Evolutionary conservation across 2,329 filamentous ascomycete species (phyloP).

Genomic region (Colletotrichum higginsianum): DNA sequence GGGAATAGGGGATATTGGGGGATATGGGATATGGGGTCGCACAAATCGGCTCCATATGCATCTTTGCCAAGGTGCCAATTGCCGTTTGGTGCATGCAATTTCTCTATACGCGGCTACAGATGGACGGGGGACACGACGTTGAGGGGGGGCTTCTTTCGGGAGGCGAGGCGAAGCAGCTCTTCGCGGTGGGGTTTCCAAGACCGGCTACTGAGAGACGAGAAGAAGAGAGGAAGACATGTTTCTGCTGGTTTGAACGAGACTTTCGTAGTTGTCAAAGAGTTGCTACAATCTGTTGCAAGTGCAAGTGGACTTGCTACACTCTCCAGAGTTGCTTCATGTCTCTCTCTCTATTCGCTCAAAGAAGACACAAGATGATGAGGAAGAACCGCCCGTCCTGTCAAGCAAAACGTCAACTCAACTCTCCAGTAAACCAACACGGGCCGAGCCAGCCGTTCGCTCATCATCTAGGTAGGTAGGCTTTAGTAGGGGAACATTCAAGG

Average conservation of each 20-base stretch:
- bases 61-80: slow-evolving; percentile 1
- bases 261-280: no score
- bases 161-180: slow-evolving; percentile 9
- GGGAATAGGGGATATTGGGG: neutral
- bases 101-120: slow-evolving; percentile 1
- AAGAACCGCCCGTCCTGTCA: neutral
- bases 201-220: neutral
- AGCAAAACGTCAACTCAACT: neutral
- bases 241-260: no score
- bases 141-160: neutral
- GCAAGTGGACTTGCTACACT: neutral
- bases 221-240: no score
- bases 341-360: neutral
- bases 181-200: neutral
- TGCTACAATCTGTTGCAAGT: neutral
- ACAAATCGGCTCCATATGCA: neutral
- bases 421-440: neutral
- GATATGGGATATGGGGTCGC: neutral
- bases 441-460: neutral
- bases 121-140: neutral
- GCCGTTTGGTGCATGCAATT: slow-evolving; percentile 5
- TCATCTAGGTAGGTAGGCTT: neutral
- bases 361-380: neutral
- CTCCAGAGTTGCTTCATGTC: neutral
- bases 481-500: neutral